Conservation (phyloP, 2,329 filamentous ascomycete genomes). For the Sordariomycetes sp. region DNA sequence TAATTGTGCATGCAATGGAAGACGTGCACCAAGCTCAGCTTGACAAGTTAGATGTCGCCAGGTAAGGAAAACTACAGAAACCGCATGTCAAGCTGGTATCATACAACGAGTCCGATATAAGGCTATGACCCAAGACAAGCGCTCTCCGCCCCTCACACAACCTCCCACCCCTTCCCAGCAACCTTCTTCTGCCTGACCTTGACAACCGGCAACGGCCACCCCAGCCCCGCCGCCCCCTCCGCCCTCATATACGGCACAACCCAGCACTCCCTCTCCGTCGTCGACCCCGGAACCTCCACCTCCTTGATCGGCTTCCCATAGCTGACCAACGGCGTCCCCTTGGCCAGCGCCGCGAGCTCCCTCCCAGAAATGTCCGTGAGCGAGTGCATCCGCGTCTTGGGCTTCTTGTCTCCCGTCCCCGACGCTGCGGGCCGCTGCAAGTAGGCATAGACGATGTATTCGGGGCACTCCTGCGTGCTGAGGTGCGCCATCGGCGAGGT, state of each 20-base stretch:
- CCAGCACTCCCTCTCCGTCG: slow-evolving; percentile 57
- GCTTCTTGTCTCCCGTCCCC: slow-evolving; percentile 35
- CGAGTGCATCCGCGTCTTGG: slow-evolving; percentile 78
- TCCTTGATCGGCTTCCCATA: slow-evolving; percentile 91
- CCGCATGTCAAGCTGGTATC: background rate
- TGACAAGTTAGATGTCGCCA: no score
- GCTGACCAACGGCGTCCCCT: slow-evolving; percentile 70
- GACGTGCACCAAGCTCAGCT: no score
- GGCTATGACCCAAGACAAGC: background rate
- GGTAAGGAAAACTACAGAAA: background rate
- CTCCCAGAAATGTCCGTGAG: slow-evolving; percentile 65
- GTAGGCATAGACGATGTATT: slow-evolving; percentile 78
- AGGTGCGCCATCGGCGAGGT: slow-evolving; percentile 65
- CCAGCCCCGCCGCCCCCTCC: slow-evolving; percentile 50
- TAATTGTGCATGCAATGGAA: no score
- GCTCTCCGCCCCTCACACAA: background rate
- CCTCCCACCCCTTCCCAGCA: slow-evolving; percentile 54
- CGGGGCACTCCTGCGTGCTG: slow-evolving; percentile 60
- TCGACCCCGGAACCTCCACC: slow-evolving; percentile 29
- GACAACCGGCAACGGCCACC: slow-evolving; percentile 77
- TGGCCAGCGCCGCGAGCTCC: slow-evolving; percentile 66
- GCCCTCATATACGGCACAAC: slow-evolving; percentile 66
- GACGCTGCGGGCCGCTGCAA: slow-evolving; percentile 53
- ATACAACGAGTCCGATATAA: background rate
- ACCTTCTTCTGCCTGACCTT: slow-evolving; percentile 74